Percentiles rank a stretch among this genome's conserved stretches.
These are phyloP conservation scores for Herpetomonas muscarum DNA, from an alignment of 208 protist species.

Conservation along the genomic window DNA sequence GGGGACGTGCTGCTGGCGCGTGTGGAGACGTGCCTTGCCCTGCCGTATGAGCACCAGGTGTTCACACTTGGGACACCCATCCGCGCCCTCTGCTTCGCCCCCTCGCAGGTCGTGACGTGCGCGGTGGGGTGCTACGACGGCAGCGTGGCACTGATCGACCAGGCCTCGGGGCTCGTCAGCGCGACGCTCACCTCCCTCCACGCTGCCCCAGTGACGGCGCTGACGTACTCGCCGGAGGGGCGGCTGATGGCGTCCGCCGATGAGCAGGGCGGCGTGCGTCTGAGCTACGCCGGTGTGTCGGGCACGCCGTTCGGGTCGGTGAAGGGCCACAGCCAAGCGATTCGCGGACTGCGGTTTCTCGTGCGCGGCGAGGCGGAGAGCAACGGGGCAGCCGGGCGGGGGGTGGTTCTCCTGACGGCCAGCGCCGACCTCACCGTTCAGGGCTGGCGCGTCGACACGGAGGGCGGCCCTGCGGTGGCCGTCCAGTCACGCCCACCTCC, in stretches of 20 bases:
- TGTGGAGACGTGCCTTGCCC: not conserved
- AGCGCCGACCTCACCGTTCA: constrained; percentile 47
- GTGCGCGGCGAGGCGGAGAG: constrained; percentile 2
- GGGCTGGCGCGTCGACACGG: constrained; percentile 30
- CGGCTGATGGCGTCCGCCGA: constrained; percentile 70
- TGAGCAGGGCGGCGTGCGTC: constrained; percentile 49
- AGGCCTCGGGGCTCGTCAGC: constrained; percentile 38
- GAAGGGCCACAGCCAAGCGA: constrained; percentile 61
- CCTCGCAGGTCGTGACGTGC: constrained; percentile 71
- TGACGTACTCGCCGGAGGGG: constrained; percentile 63
- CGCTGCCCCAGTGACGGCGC: constrained; percentile 43
- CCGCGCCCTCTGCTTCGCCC: constrained; percentile 50
- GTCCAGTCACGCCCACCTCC: not conserved
- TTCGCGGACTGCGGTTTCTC: constrained; percentile 51
- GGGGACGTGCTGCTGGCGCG: not conserved
- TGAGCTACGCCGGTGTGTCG: constrained; percentile 57
- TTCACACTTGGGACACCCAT: constrained; percentile 35
- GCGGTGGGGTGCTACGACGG: constrained; percentile 65
- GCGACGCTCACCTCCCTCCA: constrained; percentile 41
- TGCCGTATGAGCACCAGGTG: constrained; percentile 5
- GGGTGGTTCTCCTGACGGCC: constrained; percentile 21
- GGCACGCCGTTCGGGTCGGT: constrained; percentile 48
- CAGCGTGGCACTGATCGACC: constrained; percentile 53
- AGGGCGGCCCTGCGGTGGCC: not conserved
- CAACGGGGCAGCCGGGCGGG: constrained; percentile 6